phyloP scores from a whole-genome alignment of 257 asterid species.

The Scutellaria galericulata region DNA sequence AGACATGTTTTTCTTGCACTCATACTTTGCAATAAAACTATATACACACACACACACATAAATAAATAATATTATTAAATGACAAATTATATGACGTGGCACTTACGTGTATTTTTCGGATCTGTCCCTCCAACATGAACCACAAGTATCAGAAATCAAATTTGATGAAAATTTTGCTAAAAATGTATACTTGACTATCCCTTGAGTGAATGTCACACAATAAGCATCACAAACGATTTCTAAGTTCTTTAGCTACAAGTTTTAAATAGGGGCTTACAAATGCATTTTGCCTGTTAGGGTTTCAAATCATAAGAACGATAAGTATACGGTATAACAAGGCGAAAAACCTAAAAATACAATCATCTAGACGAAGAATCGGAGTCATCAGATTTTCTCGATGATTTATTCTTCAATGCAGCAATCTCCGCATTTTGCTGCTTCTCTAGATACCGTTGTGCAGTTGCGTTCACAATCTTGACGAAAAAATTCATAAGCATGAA shows the following conservation, averaged over 20 bases:
- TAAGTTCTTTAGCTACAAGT: slow-evolving; percentile 32
- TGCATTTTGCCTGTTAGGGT: slow-evolving; percentile 11
- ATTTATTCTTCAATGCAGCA: slow-evolving; percentile 54
- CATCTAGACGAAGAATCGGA: slow-evolving; percentile 47
- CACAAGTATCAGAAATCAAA: background rate
- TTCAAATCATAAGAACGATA: slow-evolving; percentile 19
- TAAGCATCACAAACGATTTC: too few relatives aligned
- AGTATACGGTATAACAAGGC: background rate
- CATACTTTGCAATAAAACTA: background rate
- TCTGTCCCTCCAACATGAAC: background rate
- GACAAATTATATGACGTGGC: too few relatives aligned
- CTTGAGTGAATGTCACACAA: slow-evolving; percentile 4
- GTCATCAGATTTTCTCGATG: slow-evolving; percentile 43
- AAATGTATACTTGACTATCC: slow-evolving; percentile 16
- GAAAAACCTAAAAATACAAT: slow-evolving; percentile 25
- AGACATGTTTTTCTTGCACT: slow-evolving; percentile 34
- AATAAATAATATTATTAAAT: too few relatives aligned
- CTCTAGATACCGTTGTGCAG: slow-evolving; percentile 65
- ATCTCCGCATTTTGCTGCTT: slow-evolving; percentile 65
- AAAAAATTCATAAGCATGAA: slow-evolving; percentile 74
- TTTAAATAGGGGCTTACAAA: slow-evolving; percentile 32
- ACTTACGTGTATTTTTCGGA: too few relatives aligned
- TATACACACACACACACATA: too few relatives aligned
- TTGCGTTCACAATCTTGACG: slow-evolving; percentile 67
- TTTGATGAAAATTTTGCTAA: slow-evolving; percentile 21